A percentile compares a stretch with the other conserved stretches of the same genome.
Evolutionary conservation across 192 early-diverging fungal species (phyloP).

Genomic region (Chytriomyces sp.): DNA sequence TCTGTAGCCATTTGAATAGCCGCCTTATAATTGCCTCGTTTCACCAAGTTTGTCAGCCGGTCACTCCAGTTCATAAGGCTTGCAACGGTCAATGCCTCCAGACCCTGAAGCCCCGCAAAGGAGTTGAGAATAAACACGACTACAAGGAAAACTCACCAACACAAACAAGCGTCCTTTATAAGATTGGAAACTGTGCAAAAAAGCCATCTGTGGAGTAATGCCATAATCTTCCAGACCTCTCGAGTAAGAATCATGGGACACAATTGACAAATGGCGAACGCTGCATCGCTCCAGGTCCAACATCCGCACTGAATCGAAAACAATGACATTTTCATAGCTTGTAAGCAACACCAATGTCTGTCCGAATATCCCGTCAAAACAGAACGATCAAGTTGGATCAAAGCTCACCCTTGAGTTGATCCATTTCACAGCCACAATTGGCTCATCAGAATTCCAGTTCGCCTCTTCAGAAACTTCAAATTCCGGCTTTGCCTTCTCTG

Average conservation of each 20-base stretch:
- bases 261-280: slow-evolving; percentile 5
- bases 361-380: neutral
- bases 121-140: neutral
- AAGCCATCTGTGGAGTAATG: slow-evolving; percentile 36
- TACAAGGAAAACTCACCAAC: slow-evolving; percentile 24
- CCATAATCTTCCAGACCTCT: slow-evolving; percentile 10
- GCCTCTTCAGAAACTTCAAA: slow-evolving; percentile 1
- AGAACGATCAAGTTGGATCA: neutral
- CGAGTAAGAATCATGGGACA: slow-evolving; percentile 30
- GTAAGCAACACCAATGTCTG: slow-evolving; percentile 20
- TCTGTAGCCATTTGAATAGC: slow-evolving; percentile 48
- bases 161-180: slow-evolving; percentile 48
- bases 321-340: slow-evolving; percentile 30
- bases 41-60: slow-evolving; percentile 46
- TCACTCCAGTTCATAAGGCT: slow-evolving; percentile 48
- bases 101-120: slow-evolving; percentile 13
- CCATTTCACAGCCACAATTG: slow-evolving; percentile 45
- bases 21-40: slow-evolving; percentile 42
- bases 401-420: slow-evolving; percentile 36
- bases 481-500: neutral
- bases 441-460: slow-evolving; percentile 24
- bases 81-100: slow-evolving; percentile 34
- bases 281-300: slow-evolving; percentile 31
- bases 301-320: slow-evolving; percentile 29
- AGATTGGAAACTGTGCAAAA: slow-evolving; percentile 31